Conservation (phyloP, 139 green algal species). For the Monoraphidium neglectum region DNA sequence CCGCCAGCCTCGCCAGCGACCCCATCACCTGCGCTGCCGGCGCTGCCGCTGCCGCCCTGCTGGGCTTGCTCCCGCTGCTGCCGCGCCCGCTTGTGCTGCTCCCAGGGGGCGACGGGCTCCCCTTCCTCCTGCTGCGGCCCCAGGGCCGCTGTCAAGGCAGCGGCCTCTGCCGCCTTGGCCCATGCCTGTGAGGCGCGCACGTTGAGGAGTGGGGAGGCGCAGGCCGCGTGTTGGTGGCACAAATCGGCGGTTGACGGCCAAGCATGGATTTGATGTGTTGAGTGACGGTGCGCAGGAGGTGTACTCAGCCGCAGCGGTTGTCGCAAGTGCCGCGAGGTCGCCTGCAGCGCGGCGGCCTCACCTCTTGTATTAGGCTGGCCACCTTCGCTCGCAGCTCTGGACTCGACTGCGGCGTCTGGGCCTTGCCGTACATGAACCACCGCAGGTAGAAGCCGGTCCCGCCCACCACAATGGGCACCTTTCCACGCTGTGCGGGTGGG, state of each 20-base stretch:
- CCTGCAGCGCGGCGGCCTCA: conserved; percentile 10
- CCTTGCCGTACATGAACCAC: conserved; percentile 85
- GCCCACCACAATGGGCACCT: conserved; percentile 87
- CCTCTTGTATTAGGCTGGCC: conserved; percentile 25
- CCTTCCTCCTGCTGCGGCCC: too few species aligned
- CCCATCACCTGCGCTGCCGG: neutral
- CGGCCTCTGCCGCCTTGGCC: too few species aligned
- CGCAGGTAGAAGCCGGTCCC: conserved; percentile 96
- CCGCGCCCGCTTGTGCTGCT: neutral
- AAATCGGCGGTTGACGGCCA: too few species aligned
- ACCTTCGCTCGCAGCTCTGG: conserved; percentile 49
- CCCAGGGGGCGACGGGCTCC: neutral
- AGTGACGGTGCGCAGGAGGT: too few species aligned
- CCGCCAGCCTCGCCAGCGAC: too few species aligned
- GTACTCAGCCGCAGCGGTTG: conserved; percentile 4
- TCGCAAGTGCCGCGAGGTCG: neutral
- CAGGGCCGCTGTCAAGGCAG: too few species aligned
- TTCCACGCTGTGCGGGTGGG: conserved; percentile 53
- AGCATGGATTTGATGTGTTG: too few species aligned
- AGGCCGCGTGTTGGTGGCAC: too few species aligned
- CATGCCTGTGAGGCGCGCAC: too few species aligned
- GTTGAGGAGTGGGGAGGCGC: too few species aligned
- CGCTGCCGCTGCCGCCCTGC: neutral
- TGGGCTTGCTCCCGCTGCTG: conserved; percentile 10
- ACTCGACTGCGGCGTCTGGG: conserved; percentile 54